Percentiles rank a stretch among this genome's conserved stretches.
phyloP scores from a whole-genome alignment of 2,329 filamentous ascomycete species.

The Exophiala sp. region DNA sequence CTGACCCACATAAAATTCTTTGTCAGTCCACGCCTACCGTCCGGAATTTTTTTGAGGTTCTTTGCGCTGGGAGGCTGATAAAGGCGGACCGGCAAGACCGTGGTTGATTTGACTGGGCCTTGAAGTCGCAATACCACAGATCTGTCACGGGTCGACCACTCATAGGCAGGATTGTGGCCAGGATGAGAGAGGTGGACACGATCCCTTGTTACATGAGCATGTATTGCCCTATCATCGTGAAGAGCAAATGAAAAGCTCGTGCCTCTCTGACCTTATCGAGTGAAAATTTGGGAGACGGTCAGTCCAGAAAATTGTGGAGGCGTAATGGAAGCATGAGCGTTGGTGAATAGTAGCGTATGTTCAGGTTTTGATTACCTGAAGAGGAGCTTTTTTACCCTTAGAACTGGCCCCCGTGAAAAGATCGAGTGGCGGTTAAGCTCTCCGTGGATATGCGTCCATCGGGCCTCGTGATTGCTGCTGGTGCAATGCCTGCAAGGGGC shows the following conservation, averaged over 20 bases:
- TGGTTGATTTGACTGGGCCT: neutral
- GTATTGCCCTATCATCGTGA: too few species aligned
- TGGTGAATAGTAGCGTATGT: neutral
- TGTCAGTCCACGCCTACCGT: neutral
- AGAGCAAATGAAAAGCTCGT: too few species aligned
- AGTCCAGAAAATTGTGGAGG: neutral
- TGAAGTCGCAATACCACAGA: too few species aligned
- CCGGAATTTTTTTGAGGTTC: neutral
- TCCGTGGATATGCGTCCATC: neutral
- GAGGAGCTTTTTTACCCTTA: constrained; percentile 8
- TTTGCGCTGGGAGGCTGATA: neutral
- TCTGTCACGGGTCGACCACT: too few species aligned
- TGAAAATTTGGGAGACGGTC: too few species aligned
- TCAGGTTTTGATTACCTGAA: constrained; percentile 15
- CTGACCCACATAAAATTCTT: neutral
- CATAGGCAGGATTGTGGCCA: too few species aligned
- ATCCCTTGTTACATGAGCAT: too few species aligned
- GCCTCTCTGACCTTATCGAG: too few species aligned
- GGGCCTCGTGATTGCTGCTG: too few species aligned
- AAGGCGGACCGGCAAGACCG: neutral
- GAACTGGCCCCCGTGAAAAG: neutral
- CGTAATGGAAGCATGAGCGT: neutral
- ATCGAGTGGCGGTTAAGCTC: neutral
- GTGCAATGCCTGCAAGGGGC: constrained; percentile 16
- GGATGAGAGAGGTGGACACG: too few species aligned